Evolutionary conservation across 2,329 filamentous ascomycete species (phyloP), one percentile per base, ranked within the genome.

Genomic region (Ascochyta fabae): DNA sequence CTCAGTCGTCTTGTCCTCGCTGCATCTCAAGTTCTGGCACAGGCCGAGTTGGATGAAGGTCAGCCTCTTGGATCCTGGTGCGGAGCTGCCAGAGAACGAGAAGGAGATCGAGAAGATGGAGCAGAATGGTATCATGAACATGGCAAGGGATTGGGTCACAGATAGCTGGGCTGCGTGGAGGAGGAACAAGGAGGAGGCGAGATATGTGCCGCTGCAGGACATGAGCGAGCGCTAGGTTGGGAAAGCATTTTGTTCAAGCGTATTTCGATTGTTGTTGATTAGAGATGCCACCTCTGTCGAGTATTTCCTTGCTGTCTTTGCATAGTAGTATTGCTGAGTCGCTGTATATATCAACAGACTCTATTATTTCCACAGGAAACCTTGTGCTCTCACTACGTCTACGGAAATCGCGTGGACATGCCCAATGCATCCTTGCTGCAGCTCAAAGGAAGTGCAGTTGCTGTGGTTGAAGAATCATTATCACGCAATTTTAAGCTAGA

Each of bases 11-110:
- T 81, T 88, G 5, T 93, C 88, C 74, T 92, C 88, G 65, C 79
- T 99, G 52, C 82, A 96, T 35, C 81, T 99, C 58, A 96, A 92
- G 73, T 88, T 91, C 73, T 98, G 94, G 93, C 85, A 81, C 60
- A 82, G 93, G 15, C 95, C 95, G 0, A 77, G 78, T 27, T 98
- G 92, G 92, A 94, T 98, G 90, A 86, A 91, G 41, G 86, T 90
- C 62, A 84, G 84, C 6, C 80, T 81, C 13, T 79, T 89, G 29
- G 86, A 89, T 54, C 75, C 75, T 6, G 49, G 40, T 13, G 72
- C 73, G 6, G 61, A 71, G n/a, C 46, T 70, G 8, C 64, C 66
- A 6, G 64, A 67, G 31, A 66, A 44, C 31, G 72, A 75, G 39
- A 56, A 55, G 38, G 67, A 74, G 48, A 59, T 45, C 5, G 69